These are phyloP conservation scores for Macrolepiota albuminosa DNA, from an alignment of 768 basidiomycete genomes.

Conservation along the genomic window DNA sequence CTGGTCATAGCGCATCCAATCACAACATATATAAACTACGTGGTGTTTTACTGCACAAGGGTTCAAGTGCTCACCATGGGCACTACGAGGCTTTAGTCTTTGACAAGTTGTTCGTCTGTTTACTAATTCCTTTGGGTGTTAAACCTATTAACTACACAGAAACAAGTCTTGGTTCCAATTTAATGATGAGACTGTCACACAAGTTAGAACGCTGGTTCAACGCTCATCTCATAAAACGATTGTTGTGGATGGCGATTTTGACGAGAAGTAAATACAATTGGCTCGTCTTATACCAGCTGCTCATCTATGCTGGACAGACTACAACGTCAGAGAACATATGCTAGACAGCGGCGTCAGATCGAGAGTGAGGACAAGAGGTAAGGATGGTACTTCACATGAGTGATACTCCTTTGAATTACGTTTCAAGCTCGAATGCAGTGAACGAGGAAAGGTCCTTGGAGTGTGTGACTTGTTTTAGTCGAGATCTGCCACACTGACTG, in stretches of 20 bases:
- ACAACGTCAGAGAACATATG: constrained; percentile 30
- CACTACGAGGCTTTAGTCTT: constrained; percentile 87
- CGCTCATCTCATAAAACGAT: constrained; percentile 25
- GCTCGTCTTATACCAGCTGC: constrained; percentile 1
- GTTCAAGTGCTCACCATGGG: constrained; percentile 86
- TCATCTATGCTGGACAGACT: constrained; percentile 14
- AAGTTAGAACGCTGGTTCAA: constrained; percentile 50
- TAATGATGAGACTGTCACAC: constrained; percentile 83
- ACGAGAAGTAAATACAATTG: constrained; percentile 13
- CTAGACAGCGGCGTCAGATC: constrained; percentile 49
- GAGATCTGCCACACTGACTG: neutral
- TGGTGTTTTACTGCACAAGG: constrained; percentile 86
- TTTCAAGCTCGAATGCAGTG: neutral
- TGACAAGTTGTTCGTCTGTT: constrained; percentile 53
- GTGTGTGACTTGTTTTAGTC: neutral
- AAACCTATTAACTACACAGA: constrained; percentile 30
- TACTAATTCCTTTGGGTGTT: neutral
- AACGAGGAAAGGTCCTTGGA: neutral
- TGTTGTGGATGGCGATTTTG: constrained; percentile 24
- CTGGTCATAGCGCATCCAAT: constrained; percentile 3
- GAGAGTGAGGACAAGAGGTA: constrained; percentile 52
- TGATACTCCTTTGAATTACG: neutral
- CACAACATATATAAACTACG: constrained; percentile 70
- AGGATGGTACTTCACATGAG: neutral
- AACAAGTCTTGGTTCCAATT: constrained; percentile 82